Conservation (phyloP, 2,329 filamentous ascomycete species). For the Rosellinia necatrix region DNA sequence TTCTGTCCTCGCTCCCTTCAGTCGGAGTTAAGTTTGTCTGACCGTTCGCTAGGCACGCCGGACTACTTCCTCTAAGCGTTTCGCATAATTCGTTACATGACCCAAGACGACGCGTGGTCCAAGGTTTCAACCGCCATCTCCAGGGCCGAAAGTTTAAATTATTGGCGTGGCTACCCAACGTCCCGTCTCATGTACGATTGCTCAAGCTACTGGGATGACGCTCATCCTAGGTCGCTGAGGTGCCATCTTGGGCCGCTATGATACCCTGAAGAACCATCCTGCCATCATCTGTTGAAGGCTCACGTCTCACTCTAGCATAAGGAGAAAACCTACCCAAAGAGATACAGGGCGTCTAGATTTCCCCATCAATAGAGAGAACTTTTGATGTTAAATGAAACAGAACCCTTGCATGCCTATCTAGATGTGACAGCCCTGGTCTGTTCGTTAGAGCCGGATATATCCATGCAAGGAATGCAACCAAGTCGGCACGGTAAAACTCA, state of each 20-base stretch:
- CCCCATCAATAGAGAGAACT: constrained; percentile 28
- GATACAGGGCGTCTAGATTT: constrained; percentile 27
- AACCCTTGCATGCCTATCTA: constrained; percentile 5
- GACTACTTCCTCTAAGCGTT: constrained; percentile 92
- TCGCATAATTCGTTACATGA: constrained; percentile 16
- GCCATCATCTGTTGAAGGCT: constrained; percentile 13
- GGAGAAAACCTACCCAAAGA: constrained; percentile 19
- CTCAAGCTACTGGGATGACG: constrained; percentile 16
- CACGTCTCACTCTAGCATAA: constrained; percentile 14
- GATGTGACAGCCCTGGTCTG: constrained; percentile 4
- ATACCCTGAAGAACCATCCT: constrained; percentile 20
- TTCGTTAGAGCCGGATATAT: constrained; percentile 2
- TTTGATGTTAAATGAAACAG: constrained; percentile 24
- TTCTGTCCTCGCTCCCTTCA: background rate
- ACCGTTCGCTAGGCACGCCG: constrained; percentile 69
- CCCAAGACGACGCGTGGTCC: constrained; percentile 22
- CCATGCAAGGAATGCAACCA: constrained; percentile 13
- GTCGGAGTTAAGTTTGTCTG: constrained; percentile 21
- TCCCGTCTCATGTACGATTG: constrained; percentile 26
- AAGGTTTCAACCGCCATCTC: constrained; percentile 26
- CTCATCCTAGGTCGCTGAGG: constrained; percentile 17
- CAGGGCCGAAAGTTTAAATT: constrained; percentile 12
- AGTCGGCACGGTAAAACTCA: constrained; percentile 15
- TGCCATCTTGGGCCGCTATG: constrained; percentile 17
- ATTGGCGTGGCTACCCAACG: constrained; percentile 17